Base-by-base conservation (phyloP, 257 asterid genomes). In the Nicotiana tabacum region DNA sequence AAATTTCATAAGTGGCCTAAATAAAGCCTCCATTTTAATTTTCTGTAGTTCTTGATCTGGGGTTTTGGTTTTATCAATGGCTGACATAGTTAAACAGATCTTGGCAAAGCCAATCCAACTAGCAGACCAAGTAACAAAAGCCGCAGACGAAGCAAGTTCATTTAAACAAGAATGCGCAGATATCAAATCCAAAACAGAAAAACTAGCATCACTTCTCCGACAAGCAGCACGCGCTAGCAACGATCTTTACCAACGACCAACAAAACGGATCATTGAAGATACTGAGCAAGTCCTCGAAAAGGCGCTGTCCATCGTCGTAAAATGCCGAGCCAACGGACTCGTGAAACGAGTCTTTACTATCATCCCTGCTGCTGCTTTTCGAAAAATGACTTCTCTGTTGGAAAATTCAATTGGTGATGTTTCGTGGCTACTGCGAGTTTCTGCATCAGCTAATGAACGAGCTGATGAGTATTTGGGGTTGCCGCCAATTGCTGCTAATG, bases 191-290 rank as follows among this genome's bases (percentile, higher is more conserved):
- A 93, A 90, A 84, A 87, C 92, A 0, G 96, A 93, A 55, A 93
- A 91, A 48, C 96, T 93, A 4, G 87, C 93, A 3, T 84, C 77
- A 1, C 91, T 93, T 15, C 93, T 93, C 17, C 94, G 96, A 0
- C 96, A 93, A 87, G 97, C 93, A 39, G 94, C 96, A 77, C 97
- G 97, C 37, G 94, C 92, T 4, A 89, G 94, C 90, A 89, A 83
- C 85, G 96, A 91, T 9, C 92, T 93, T 3, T 91, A 93, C 83
- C 94, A 93, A 81, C 93, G 93, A 0, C 97, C 96, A 3, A 87
- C 96, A 21, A 91, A 93, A 81, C 92, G 97, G 77, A 93, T 93
- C 84, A 87, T 93, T 39, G 97, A 90, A 69, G 97, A 93, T 65
- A 91, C 94, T 4, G 92, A 88, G 62, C 93, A 91, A 58, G 95